Evolutionary conservation across 1,139 yeast species (phyloP), one percentile per base, ranked within the genome.

Genomic region (Suhomyces guaymorum): DNA sequence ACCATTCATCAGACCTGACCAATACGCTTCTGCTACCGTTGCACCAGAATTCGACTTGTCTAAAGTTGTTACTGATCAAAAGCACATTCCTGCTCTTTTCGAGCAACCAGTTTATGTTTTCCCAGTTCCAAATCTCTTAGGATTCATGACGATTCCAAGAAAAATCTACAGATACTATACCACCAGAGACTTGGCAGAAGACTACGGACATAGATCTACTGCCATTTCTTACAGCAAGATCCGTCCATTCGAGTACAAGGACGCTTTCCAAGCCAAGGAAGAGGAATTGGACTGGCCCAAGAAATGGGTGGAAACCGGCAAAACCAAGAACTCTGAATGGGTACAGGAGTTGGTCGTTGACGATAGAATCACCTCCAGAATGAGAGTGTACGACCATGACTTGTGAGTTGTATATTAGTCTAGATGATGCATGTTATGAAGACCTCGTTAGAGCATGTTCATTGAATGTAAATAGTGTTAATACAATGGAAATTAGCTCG

Each of bases 251-350:
- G 72, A 68, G 34, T 54, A 56, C 33, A 66, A 67, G 31, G 94
- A 87, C 49, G 60, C 75, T 26, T 64, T 69, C 24, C 59, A 74
- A 48, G 84, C 81, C 7, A 59, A 61, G 24, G 79, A 69, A 26
- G 98, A 94, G 57, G 97, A 92, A 55, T 55, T 62, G 12, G 95
- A 88, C 48, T 94, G 99, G 99, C 97, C 97, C 15, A 66, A 67
- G 43, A 73, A 75, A 43, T 94, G 97, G 96, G 84, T 86, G 27
- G 73, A 78, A 44, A 73, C 70, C 44, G 96, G 95, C 12, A 55
- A 63, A 32, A 83, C 78, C 38, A 82, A 78, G 50, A 66, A 75
- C 26, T 83, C 95, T 42, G 97, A 90, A 57, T 92, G 98, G 98
- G 81, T 84, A 37, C 81, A 81, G 55, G 92, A 84, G 15, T 64